These are phyloP conservation scores for Colletotrichum graminicola DNA, from an alignment of 2,329 filamentous ascomycete species.

Conservation along the genomic window DNA sequence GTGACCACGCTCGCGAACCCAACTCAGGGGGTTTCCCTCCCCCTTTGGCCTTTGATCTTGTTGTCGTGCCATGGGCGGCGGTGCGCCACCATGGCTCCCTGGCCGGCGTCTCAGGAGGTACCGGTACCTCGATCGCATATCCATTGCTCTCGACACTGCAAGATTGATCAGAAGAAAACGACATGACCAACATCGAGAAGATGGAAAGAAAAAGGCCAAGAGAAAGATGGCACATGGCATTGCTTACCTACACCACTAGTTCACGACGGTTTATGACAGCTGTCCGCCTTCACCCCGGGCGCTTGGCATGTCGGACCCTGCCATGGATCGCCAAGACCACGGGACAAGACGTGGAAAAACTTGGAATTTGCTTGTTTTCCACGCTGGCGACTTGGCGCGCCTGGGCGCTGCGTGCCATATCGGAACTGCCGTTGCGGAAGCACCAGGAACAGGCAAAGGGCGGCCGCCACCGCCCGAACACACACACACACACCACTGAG, in stretches of 20 bases:
- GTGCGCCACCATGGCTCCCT: slow-evolving; percentile 24
- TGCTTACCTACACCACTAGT: background rate
- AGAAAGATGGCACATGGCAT: background rate
- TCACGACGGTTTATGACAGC: background rate
- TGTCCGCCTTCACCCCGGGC: slow-evolving; percentile 15
- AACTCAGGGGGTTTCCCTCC: slow-evolving; percentile 12
- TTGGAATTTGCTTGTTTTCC: slow-evolving; percentile 42
- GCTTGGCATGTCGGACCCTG: slow-evolving; percentile 21
- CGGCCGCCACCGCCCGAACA: background rate
- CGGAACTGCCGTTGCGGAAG: slow-evolving; percentile 1
- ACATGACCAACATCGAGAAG: background rate
- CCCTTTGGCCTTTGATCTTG: background rate
- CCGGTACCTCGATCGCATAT: slow-evolving; percentile 6
- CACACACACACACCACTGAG: background rate
- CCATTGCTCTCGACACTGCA: background rate
- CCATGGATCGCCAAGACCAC: slow-evolving; percentile 41
- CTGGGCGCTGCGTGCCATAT: slow-evolving; percentile 34
- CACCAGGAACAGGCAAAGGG: slow-evolving; percentile 4
- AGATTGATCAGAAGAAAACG: background rate
- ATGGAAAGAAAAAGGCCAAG: background rate
- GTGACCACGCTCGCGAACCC: background rate
- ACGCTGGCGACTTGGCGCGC: slow-evolving; percentile 37
- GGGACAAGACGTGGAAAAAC: slow-evolving; percentile 41
- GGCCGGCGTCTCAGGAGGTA: slow-evolving; percentile 4
- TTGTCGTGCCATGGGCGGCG: slow-evolving; percentile 30